Evolutionary conservation across 2,329 filamentous ascomycete genomes (phyloP).

Genomic region (Cladosporium sp.): DNA sequence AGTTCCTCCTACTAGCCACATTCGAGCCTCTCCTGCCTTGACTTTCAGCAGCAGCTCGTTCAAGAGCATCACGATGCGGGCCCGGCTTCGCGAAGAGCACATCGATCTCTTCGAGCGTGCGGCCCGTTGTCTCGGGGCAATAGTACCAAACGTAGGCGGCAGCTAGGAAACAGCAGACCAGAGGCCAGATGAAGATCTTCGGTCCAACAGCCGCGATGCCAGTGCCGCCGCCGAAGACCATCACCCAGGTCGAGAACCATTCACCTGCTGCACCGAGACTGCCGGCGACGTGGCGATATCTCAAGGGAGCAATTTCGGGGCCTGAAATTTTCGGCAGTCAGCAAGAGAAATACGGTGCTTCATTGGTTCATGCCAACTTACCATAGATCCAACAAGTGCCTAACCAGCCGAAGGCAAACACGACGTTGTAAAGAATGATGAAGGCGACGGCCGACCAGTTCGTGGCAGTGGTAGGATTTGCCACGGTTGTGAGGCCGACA

Average conservation of each 20-base stretch:
- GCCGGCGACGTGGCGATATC: slow-evolving; percentile 34
- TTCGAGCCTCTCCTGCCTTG: background rate
- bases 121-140: slow-evolving; percentile 24
- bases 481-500: slow-evolving; percentile 23
- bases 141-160: slow-evolving; percentile 25
- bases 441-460: slow-evolving; percentile 27
- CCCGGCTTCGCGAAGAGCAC: slow-evolving; percentile 16
- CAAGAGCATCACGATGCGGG: slow-evolving; percentile 4
- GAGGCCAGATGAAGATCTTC: slow-evolving; percentile 37
- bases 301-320: slow-evolving; percentile 36
- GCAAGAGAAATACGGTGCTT: too few relatives aligned
- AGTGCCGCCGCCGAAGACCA: slow-evolving; percentile 34
- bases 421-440: slow-evolving; percentile 27
- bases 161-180: slow-evolving; percentile 30
- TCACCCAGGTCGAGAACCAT: slow-evolving; percentile 35
- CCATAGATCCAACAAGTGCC: slow-evolving; percentile 33
- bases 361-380: background rate
- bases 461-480: slow-evolving; percentile 16
- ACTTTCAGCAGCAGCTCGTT: background rate
- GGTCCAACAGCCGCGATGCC: slow-evolving; percentile 33
- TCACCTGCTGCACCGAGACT: slow-evolving; percentile 35
- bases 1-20: background rate
- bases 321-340: slow-evolving; percentile 4
- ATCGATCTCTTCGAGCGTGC: slow-evolving; percentile 21
- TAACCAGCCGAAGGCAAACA: slow-evolving; percentile 32